phyloP scores from a whole-genome alignment of 768 basidiomycete species.

The Mycena albidolilacea region DNA sequence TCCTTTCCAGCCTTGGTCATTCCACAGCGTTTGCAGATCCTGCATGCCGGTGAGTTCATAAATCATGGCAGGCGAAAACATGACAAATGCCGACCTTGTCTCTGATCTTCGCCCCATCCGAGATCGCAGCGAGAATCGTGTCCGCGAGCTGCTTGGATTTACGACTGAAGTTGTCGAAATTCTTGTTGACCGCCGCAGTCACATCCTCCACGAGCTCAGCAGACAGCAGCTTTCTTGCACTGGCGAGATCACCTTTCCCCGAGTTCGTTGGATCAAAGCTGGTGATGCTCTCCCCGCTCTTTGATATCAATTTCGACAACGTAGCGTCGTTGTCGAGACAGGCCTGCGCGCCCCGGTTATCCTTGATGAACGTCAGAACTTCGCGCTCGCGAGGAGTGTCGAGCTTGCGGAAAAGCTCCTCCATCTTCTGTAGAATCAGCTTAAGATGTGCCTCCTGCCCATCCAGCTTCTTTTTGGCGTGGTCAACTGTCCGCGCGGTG shows the following conservation, averaged over 20 bases:
- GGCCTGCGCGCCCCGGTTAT: constrained; percentile 49
- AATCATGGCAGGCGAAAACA: too few relatives aligned
- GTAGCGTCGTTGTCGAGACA: constrained; percentile 49
- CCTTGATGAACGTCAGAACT: constrained; percentile 47
- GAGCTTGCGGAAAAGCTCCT: constrained; percentile 49
- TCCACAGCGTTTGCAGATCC: constrained; percentile 57
- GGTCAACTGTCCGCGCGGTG: constrained; percentile 49
- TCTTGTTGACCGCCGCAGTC: background rate
- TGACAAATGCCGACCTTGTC: too few relatives aligned
- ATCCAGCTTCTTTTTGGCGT: constrained; percentile 45
- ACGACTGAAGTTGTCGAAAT: background rate
- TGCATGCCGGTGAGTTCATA: constrained; percentile 20
- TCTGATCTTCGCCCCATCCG: too few relatives aligned
- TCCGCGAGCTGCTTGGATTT: constrained; percentile 40
- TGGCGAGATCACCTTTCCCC: constrained; percentile 40
- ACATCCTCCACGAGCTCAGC: background rate
- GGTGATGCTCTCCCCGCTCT: constrained; percentile 36
- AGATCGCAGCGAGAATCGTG: constrained; percentile 10
- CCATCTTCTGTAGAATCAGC: constrained; percentile 42
- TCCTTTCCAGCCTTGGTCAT: constrained; percentile 57
- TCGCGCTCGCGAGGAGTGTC: constrained; percentile 52
- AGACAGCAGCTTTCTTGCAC: background rate
- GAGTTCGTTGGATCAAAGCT: background rate
- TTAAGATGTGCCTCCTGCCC: constrained; percentile 37
- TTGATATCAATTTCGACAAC: constrained; percentile 44